Percentiles rank a stretch among this genome's conserved stretches.
Conservation (phyloP, 202 grass and related monocot species). For the Schoenoplectus triqueter region DNA sequence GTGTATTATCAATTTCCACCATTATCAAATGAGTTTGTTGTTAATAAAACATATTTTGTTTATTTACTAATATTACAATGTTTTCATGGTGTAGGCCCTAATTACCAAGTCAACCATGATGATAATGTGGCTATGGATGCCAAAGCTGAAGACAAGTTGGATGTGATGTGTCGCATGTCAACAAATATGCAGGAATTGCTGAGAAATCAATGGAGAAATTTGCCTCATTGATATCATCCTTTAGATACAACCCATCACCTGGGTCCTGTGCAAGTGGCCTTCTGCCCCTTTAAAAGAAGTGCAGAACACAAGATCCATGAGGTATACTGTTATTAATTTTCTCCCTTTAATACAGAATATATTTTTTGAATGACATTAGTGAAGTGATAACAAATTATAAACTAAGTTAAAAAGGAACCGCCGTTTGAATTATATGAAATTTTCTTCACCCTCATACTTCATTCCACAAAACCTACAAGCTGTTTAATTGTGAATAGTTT, state of each 20-base stretch:
- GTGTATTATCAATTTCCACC: neutral
- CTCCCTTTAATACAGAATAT: neutral
- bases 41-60: neutral
- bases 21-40: too few relatives aligned
- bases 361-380: neutral
- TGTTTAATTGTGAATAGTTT: neutral
- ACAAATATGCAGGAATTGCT: slow-evolving; percentile 73
- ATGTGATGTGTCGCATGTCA: slow-evolving; percentile 84
- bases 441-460: neutral
- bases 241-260: slow-evolving; percentile 55
- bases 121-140: slow-evolving; percentile 30
- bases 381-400: slow-evolving; percentile 13
- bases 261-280: slow-evolving; percentile 86
- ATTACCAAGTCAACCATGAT: neutral
- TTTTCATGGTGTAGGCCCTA: slow-evolving; percentile 42
- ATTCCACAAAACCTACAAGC: neutral
- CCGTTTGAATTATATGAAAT: neutral
- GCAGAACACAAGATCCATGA: slow-evolving; percentile 66
- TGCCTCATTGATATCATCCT: slow-evolving; percentile 71
- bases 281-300: slow-evolving; percentile 83
- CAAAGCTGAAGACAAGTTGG: slow-evolving; percentile 59
- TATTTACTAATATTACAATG: slow-evolving; percentile 11
- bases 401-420: neutral
- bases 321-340: slow-evolving; percentile 50
- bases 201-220: slow-evolving; percentile 97